A percentile compares a stretch with the other conserved stretches of the same genome.
phyloP scores from a whole-genome alignment of 106 monocot genomes.

The Apostasia ramifera region DNA sequence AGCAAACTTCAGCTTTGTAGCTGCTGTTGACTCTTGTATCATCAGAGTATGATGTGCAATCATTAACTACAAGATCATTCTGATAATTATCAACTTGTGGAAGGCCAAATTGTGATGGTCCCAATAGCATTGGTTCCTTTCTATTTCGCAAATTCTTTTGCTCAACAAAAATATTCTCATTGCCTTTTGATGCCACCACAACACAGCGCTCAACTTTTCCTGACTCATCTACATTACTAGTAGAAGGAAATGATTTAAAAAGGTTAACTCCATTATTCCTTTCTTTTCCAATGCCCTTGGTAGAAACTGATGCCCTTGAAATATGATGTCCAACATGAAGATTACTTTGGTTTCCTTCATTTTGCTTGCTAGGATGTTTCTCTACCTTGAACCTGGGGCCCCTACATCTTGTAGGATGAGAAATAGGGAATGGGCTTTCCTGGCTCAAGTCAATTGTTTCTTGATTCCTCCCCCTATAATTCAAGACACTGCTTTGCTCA shows the following conservation, averaged over 20 bases:
- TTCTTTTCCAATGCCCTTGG: not conserved
- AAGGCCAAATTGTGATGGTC: not conserved
- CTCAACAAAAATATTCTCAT: slow-evolving; percentile 22
- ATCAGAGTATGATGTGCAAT: slow-evolving; percentile 2
- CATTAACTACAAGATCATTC: slow-evolving; percentile 10
- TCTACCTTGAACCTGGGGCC: slow-evolving; percentile 3
- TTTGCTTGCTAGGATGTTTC: not conserved
- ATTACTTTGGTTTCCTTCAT: not conserved
- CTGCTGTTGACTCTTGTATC: not conserved
- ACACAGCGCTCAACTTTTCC: not conserved
- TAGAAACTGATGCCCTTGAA: not conserved
- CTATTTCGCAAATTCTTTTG: slow-evolving; percentile 5
- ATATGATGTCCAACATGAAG: not conserved
- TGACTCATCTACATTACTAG: not conserved
- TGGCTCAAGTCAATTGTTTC: slow-evolving; percentile 8
- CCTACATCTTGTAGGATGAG: slow-evolving; percentile 16
- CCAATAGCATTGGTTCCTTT: not conserved
- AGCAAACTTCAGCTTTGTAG: not conserved
- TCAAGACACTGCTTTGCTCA: not conserved
- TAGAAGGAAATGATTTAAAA: not conserved
- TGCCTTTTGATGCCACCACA: slow-evolving; percentile 7
- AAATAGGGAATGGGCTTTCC: not conserved
- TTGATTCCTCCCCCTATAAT: slow-evolving; percentile 4
- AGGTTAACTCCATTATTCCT: not conserved
- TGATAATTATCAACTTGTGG: not conserved